Evolutionary conservation across 1,284 basidiomycete genomes (phyloP).

Genomic region (Schizophyllum amplum): DNA sequence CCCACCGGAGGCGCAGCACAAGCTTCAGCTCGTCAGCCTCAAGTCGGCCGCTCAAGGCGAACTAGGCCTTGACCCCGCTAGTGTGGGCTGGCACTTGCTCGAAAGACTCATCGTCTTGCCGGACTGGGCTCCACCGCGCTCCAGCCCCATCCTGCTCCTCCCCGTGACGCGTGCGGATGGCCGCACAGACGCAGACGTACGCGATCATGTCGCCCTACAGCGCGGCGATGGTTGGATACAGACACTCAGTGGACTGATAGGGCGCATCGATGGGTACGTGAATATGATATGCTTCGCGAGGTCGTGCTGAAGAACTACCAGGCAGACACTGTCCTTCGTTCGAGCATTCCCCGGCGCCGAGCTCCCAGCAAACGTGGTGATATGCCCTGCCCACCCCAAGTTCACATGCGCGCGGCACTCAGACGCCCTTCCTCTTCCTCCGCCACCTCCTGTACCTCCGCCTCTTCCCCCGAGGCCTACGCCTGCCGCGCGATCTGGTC

Average conservation of each 20-base stretch:
- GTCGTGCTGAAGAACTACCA: slow-evolving; percentile 21
- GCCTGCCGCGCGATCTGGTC: slow-evolving; percentile 10
- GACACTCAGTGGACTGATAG: slow-evolving; percentile 77
- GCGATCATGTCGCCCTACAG: slow-evolving; percentile 69
- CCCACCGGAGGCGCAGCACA: neutral
- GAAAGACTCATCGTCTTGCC: slow-evolving; percentile 64
- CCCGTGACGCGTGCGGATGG: slow-evolving; percentile 55
- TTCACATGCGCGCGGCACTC: slow-evolving; percentile 14
- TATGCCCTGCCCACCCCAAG: neutral
- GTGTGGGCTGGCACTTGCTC: slow-evolving; percentile 77
- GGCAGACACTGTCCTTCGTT: slow-evolving; percentile 50
- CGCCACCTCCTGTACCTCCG: neutral
- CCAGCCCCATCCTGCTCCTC: slow-evolving; percentile 63
- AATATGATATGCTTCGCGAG: slow-evolving; percentile 5
- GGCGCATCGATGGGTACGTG: slow-evolving; percentile 50
- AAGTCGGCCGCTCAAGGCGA: slow-evolving; percentile 68
- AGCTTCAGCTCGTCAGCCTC: slow-evolving; percentile 68
- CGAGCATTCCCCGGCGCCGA: slow-evolving; percentile 52
- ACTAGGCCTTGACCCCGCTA: slow-evolving; percentile 62
- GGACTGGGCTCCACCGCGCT: slow-evolving; percentile 53
- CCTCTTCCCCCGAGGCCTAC: neutral
- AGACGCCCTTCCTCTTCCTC: slow-evolving; percentile 16
- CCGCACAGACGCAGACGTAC: slow-evolving; percentile 33
- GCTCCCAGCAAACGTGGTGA: slow-evolving; percentile 42
- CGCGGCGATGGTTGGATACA: slow-evolving; percentile 50